Conservation (phyloP, 345 rosid genomes). For the Excoecaria cochinchinensis region DNA sequence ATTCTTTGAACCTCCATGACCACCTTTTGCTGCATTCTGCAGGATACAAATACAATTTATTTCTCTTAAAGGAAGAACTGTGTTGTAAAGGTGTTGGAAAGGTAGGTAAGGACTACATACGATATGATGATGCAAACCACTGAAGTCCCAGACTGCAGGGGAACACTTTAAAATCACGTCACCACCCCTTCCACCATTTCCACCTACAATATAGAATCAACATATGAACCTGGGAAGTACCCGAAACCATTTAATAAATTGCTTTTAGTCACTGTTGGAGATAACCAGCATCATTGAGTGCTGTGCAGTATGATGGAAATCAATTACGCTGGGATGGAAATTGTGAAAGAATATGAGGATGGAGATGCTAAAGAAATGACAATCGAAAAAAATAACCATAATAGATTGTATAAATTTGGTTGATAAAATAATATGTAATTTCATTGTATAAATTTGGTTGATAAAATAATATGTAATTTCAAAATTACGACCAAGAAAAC, state of each 20-base stretch:
- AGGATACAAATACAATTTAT: slow-evolving; percentile 3
- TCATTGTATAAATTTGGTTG: not conserved
- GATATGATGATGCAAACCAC: slow-evolving; percentile 73
- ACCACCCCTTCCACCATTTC: slow-evolving; percentile 96
- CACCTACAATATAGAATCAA: slow-evolving; percentile 52
- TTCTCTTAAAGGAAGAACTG: not conserved
- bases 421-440: not conserved
- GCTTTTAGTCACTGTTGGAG: not conserved
- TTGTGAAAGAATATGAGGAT: not conserved
- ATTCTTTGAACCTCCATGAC: slow-evolving; percentile 78
- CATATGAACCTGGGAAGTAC: slow-evolving; percentile 7
- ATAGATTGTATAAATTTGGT: not conserved
- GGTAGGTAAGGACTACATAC: slow-evolving; percentile 42
- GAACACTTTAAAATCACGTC: slow-evolving; percentile 89
- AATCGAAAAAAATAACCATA: not conserved
- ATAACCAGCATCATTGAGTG: not conserved
- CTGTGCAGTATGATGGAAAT: not conserved
- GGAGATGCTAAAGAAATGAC: not conserved
- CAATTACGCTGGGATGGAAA: not conserved
- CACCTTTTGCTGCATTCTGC: slow-evolving; percentile 79
- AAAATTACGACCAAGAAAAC: not conserved
- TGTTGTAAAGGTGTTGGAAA: not conserved
- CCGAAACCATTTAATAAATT: not conserved
- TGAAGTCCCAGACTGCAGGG: slow-evolving; percentile 80
- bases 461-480: not conserved